Conservation (phyloP, 208 protist species). For the Trypanosoma grayi region DNA sequence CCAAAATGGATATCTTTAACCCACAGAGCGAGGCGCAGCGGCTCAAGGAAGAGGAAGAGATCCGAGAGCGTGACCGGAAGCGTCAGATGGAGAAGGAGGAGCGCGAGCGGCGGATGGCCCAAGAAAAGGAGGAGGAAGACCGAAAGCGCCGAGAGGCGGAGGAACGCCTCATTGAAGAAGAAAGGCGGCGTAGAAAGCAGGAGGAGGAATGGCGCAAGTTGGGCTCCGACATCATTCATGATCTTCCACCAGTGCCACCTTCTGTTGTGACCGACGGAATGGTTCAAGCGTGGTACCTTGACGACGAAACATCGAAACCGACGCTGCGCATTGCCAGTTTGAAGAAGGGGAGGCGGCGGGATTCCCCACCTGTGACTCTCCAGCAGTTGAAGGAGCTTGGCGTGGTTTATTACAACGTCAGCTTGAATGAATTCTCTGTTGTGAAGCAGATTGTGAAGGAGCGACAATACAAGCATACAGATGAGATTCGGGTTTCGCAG, state of each 20-base stretch:
- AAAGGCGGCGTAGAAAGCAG: constrained; percentile 46
- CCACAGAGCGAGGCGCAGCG: constrained; percentile 42
- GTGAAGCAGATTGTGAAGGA: constrained; percentile 88
- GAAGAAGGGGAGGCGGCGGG: constrained; percentile 59
- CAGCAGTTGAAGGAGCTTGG: constrained; percentile 80
- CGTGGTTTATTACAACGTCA: constrained; percentile 74
- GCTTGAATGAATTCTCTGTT: constrained; percentile 81
- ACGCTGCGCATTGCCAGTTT: constrained; percentile 63
- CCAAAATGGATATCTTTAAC: constrained; percentile 29
- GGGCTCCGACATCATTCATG: constrained; percentile 74
- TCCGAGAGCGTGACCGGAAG: constrained; percentile 68
- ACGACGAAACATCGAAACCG: constrained; percentile 76
- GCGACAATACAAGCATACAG: constrained; percentile 89
- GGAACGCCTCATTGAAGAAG: constrained; percentile 66
- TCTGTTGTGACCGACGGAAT: constrained; percentile 52
- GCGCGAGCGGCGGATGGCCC: constrained; percentile 49
- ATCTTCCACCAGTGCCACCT: constrained; percentile 72
- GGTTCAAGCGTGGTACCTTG: constrained; percentile 81
- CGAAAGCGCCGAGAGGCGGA: constrained; percentile 54
- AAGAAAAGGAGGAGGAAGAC: constrained; percentile 63
- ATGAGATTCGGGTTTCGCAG: constrained; percentile 83
- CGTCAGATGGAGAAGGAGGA: constrained; percentile 77
- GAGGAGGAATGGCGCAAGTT: constrained; percentile 86
- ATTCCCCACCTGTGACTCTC: constrained; percentile 48
- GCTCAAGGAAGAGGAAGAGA: constrained; percentile 79